A percentile compares a stretch with the other conserved stretches of the same genome.
Evolutionary conservation across 2,329 filamentous ascomycete genomes (phyloP).

Genomic region (Orbilia javanica): DNA sequence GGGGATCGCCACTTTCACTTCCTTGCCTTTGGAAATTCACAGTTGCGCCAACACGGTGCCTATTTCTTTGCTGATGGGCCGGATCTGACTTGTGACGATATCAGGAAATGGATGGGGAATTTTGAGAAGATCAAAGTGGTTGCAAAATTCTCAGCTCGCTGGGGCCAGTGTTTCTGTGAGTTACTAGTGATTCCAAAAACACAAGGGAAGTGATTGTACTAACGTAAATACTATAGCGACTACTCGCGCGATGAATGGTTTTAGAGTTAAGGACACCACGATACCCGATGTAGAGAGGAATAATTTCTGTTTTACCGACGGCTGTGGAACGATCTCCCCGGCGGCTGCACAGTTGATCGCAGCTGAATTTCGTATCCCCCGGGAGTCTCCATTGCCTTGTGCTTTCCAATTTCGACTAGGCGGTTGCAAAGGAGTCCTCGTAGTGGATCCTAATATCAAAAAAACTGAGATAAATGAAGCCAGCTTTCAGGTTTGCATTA

Average conservation of each 20-base stretch:
- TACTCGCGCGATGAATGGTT: constrained; percentile 78
- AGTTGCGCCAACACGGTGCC: constrained; percentile 89
- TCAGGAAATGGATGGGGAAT: constrained; percentile 86
- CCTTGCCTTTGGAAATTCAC: constrained; percentile 93
- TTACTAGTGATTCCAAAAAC: background rate
- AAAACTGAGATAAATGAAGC: constrained; percentile 59
- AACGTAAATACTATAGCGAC: constrained; percentile 69
- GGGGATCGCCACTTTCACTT: constrained; percentile 88
- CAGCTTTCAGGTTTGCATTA: constrained; percentile 77
- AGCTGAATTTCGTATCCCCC: constrained; percentile 75
- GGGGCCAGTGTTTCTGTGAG: constrained; percentile 88
- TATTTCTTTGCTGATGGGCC: constrained; percentile 88
- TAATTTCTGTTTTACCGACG: constrained; percentile 84
- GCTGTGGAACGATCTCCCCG: constrained; percentile 89
- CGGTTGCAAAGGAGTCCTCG: constrained; percentile 90
- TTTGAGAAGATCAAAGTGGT: constrained; percentile 84
- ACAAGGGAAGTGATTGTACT: background rate
- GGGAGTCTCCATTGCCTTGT: constrained; percentile 75
- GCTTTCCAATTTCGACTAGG: constrained; percentile 92
- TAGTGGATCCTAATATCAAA: constrained; percentile 78
- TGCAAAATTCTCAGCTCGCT: constrained; percentile 88
- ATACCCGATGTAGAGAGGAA: constrained; percentile 79
- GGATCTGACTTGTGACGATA: constrained; percentile 77
- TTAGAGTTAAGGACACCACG: constrained; percentile 71
- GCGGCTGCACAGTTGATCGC: constrained; percentile 81